Evolutionary conservation across 805 yeast genomes (phyloP).

Genomic region (Candida palmyrensis): DNA sequence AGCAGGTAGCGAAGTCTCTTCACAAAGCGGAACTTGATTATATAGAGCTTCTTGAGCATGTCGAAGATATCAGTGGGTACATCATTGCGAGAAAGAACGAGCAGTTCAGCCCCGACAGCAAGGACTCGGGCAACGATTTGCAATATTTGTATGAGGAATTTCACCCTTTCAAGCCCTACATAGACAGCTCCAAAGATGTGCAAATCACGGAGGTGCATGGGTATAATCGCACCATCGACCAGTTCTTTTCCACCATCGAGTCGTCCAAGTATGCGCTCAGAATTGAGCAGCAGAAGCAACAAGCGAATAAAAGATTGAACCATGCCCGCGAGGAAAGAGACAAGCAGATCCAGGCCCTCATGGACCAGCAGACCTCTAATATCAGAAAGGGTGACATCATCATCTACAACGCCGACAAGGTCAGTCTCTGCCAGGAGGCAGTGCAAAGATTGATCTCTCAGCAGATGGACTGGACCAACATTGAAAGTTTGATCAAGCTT

Average conservation of each 20-base stretch:
- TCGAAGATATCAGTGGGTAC: conserved; percentile 46
- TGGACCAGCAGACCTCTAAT: conserved; percentile 58
- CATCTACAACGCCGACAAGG: conserved; percentile 60
- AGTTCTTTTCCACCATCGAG: conserved; percentile 79
- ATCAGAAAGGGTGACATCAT: conserved; percentile 69
- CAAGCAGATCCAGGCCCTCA: conserved; percentile 61
- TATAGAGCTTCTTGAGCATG: conserved; percentile 25
- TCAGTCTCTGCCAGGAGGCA: conserved; percentile 65
- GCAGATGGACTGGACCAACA: conserved; percentile 92
- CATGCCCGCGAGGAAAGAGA: conserved; percentile 71
- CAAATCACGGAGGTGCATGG: conserved; percentile 48
- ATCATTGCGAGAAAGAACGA: conserved; percentile 61
- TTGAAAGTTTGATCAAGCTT: conserved; percentile 64
- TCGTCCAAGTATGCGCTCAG: conserved; percentile 71
- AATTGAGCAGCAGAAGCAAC: conserved; percentile 70
- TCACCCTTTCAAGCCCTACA: conserved; percentile 59
- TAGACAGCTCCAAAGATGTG: conserved; percentile 22
- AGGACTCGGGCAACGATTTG: conserved; percentile 27
- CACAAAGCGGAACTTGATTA: conserved; percentile 44
- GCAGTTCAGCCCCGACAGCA: conserved; percentile 23
- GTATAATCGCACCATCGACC: conserved; percentile 78
- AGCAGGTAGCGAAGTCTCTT: conserved; percentile 36
- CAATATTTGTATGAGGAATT: conserved; percentile 58
- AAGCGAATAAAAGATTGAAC: conserved; percentile 68
- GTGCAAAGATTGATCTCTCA: conserved; percentile 67